A percentile compares a stretch with the other conserved stretches of the same genome.
phyloP scores from a whole-genome alignment of 2,329 filamentous ascomycete genomes.

The Harringtonia aguacate region DNA sequence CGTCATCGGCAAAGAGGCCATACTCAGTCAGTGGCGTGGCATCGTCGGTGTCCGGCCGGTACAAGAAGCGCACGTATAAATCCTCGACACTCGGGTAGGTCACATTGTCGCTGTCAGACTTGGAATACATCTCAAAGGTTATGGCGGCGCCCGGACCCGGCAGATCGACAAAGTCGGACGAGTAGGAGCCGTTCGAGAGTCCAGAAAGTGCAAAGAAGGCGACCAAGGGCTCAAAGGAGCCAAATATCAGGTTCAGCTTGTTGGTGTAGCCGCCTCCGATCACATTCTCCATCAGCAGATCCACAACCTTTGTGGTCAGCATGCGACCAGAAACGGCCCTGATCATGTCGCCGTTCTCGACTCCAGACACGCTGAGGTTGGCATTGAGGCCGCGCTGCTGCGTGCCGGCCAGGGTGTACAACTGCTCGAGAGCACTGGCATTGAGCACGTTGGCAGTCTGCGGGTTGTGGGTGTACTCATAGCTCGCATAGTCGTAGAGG shows the following conservation, averaged over 20 bases:
- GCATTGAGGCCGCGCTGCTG: conserved; percentile 50
- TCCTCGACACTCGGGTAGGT: conserved; percentile 22
- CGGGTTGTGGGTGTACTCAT: conserved; percentile 39
- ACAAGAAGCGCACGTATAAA: conserved; percentile 45
- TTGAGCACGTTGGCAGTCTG: conserved; percentile 28
- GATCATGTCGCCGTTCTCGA: conserved; percentile 23
- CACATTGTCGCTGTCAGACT: conserved; percentile 10
- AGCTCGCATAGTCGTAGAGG: conserved; percentile 46
- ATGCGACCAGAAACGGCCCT: conserved; percentile 43
- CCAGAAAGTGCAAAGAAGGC: conserved; percentile 41
- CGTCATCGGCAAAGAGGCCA: conserved; percentile 28
- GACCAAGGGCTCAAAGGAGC: conserved; percentile 42
- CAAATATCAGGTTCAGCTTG: conserved; percentile 43
- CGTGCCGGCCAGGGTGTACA: conserved; percentile 53
- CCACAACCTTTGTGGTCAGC: conserved; percentile 32
- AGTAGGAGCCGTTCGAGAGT: conserved; percentile 38
- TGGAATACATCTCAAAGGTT: conserved; percentile 55
- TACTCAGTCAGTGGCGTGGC: conserved; percentile 23
- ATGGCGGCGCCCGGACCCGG: conserved; percentile 65
- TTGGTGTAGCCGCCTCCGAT: conserved; percentile 24
- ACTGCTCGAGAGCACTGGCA: conserved; percentile 34
- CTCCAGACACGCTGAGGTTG: conserved; percentile 48
- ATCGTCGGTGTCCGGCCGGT: conserved; percentile 35
- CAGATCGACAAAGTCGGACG: conserved; percentile 33
- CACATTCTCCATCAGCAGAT: conserved; percentile 31